These are phyloP conservation scores for Mycena maculata DNA, from an alignment of 768 basidiomycete species.

Conservation along the genomic window DNA sequence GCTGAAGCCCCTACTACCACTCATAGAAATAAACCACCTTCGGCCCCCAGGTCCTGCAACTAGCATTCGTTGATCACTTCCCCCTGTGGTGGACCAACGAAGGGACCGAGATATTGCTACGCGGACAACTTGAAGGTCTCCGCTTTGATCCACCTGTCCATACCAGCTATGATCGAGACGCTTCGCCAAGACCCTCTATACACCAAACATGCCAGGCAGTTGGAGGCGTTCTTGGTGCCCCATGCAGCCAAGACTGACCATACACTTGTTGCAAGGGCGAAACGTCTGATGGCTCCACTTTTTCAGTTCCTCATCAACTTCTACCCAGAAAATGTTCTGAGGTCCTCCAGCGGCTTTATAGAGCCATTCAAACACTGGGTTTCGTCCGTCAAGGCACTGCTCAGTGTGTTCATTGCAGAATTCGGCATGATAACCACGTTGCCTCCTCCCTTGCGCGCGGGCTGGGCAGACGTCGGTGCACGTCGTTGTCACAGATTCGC, in stretches of 20 bases:
- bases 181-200: not conserved
- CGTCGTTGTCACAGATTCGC: not conserved
- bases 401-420: not conserved
- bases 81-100: not conserved
- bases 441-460: not conserved
- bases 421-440: not conserved
- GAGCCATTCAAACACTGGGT: not conserved
- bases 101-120: not conserved
- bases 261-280: not conserved
- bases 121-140: not conserved
- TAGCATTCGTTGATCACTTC: conserved; percentile 10
- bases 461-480: not conserved
- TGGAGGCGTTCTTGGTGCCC: too few relatives aligned
- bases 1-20: too few relatives aligned
- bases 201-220: not conserved
- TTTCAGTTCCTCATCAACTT: not conserved
- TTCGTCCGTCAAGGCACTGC: not conserved
- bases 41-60: not conserved
- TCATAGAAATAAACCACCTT: too few relatives aligned
- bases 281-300: not conserved
- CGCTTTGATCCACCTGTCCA: not conserved
- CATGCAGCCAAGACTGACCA: not conserved
- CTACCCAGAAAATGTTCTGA: not conserved
- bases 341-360: not conserved
- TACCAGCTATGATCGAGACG: not conserved